A percentile compares a stretch with the other conserved stretches of the same genome.
These are phyloP conservation scores for Sextonia rubra DNA, from an alignment of 164 flowering plant species.

Conservation along the genomic window DNA sequence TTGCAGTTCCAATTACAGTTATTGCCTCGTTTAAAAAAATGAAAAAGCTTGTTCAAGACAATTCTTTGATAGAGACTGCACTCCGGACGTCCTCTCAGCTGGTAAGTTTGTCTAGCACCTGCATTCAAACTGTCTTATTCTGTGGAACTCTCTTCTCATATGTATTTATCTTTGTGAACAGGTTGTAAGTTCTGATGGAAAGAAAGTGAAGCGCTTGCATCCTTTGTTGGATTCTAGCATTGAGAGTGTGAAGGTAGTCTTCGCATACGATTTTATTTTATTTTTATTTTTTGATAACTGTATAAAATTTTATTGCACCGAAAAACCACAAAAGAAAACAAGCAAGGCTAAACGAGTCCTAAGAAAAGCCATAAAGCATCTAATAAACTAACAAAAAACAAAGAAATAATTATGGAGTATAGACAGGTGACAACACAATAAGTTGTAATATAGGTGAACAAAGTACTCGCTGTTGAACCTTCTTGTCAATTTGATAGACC, in stretches of 20 bases:
- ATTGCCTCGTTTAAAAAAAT: slow-evolving; percentile 78
- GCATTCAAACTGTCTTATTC: background rate
- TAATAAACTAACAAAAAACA: no score
- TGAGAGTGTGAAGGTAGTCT: slow-evolving; percentile 56
- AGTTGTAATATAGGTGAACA: background rate
- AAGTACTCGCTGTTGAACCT: background rate
- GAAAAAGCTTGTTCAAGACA: slow-evolving; percentile 63
- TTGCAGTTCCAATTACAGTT: slow-evolving; percentile 70
- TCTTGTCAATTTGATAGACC: background rate
- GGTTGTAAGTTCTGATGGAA: slow-evolving; percentile 75
- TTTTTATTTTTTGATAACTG: no score
- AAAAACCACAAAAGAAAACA: no score
- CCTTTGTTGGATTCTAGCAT: slow-evolving; percentile 47
- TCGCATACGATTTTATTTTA: no score
- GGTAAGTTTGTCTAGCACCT: slow-evolving; percentile 33
- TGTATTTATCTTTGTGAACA: slow-evolving; percentile 14
- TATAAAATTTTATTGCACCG: no score
- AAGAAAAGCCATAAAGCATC: no score
- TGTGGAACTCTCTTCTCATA: background rate
- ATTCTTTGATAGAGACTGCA: slow-evolving; percentile 48
- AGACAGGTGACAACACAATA: background rate
- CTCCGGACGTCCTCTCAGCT: slow-evolving; percentile 67
- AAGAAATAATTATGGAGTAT: background rate
- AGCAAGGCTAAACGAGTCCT: no score
- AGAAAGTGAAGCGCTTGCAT: slow-evolving; percentile 66